A percentile compares a stretch with the other conserved stretches of the same genome.
Evolutionary conservation across 169 alveolate species (phyloP).

Genomic region (Perkinsus olseni): DNA sequence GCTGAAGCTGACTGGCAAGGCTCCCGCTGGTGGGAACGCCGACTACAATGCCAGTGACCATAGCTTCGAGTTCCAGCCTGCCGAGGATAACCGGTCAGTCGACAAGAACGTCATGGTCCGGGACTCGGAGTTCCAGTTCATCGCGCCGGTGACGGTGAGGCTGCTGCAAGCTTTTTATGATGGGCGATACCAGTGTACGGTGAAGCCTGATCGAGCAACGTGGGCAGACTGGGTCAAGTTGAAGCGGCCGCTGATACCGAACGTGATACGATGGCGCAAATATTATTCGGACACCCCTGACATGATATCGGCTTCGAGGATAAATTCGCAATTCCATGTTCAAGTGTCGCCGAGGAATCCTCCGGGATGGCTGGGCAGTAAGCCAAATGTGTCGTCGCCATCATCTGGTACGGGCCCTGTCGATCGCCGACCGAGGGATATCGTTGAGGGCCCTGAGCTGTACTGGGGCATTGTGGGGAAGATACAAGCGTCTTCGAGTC

Average conservation of each 20-base stretch:
- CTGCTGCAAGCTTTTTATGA: neutral
- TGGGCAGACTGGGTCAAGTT: neutral
- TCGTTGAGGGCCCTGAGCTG: neutral
- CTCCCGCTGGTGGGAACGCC: neutral
- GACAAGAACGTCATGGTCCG: neutral
- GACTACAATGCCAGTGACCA: neutral
- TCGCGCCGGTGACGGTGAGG: neutral
- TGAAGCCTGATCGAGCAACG: neutral
- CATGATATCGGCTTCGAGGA: neutral
- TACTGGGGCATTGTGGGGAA: neutral
- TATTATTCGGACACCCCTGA: neutral
- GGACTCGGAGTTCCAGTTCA: neutral
- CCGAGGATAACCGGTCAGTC: neutral
- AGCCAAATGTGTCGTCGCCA: neutral
- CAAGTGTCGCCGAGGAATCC: neutral
- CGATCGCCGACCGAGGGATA: neutral
- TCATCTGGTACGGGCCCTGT: neutral
- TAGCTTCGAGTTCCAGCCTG: neutral
- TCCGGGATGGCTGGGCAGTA: neutral
- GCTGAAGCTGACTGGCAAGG: neutral
- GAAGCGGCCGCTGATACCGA: neutral
- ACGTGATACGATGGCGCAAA: neutral
- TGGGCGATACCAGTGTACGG: neutral
- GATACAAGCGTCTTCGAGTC: neutral
- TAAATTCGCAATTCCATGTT: neutral